Evolutionary conservation across 345 rosid species (phyloP).

Genomic region (Salix viminalis): DNA sequence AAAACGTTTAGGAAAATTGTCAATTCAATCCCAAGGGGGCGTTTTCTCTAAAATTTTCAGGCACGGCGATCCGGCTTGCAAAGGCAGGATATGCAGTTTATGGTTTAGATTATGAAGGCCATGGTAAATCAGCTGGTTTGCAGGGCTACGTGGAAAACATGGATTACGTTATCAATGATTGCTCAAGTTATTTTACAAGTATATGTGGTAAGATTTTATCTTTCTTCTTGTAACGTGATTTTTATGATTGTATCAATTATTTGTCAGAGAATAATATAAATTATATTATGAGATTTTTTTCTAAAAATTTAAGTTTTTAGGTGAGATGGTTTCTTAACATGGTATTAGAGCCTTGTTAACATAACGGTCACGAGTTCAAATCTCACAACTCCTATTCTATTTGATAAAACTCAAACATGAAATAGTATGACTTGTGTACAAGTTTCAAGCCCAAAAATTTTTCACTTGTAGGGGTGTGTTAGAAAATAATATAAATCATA

Average conservation of each 20-base stretch:
- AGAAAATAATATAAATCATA: no score
- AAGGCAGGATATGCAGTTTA: slow-evolving; percentile 58
- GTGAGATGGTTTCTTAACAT: no score
- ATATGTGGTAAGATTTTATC: slow-evolving; percentile 43
- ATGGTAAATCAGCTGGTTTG: slow-evolving; percentile 73
- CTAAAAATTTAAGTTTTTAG: no score
- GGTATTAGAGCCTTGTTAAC: no score
- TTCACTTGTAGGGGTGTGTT: no score
- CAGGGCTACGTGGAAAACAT: slow-evolving; percentile 42
- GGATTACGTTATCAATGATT: slow-evolving; percentile 53
- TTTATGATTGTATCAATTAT: neutral
- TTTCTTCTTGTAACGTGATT: neutral
- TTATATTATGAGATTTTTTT: no score
- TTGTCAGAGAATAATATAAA: no score
- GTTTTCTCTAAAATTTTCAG: slow-evolving; percentile 26
- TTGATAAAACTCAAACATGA: no score
- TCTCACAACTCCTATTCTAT: no score
- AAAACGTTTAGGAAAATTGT: neutral
- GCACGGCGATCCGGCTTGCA: slow-evolving; percentile 59
- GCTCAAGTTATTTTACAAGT: slow-evolving; percentile 44
- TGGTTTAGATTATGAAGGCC: slow-evolving; percentile 87
- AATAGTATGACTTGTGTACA: no score
- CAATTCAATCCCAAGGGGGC: neutral
- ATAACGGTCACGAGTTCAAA: no score
- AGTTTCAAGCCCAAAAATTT: no score